Conservation (phyloP, 2,329 filamentous ascomycete genomes). For the Colletotrichum sp. region DNA sequence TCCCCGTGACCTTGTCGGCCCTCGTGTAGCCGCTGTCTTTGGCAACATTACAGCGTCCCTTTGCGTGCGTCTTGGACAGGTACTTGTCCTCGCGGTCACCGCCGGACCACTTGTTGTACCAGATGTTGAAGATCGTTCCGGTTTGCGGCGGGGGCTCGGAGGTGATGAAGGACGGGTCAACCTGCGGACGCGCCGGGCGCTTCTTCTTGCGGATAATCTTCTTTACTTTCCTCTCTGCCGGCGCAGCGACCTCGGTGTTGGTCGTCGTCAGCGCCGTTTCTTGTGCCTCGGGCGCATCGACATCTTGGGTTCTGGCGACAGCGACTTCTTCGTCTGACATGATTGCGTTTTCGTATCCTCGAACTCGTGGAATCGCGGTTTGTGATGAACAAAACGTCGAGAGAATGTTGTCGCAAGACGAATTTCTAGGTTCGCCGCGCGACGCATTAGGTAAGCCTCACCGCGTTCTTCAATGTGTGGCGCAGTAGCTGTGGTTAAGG, state of each 20-base stretch:
- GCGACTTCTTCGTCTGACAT: constrained; percentile 19
- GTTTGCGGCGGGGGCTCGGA: constrained; percentile 90
- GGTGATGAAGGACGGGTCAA: constrained; percentile 83
- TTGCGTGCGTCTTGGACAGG: constrained; percentile 80
- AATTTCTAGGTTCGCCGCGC: not conserved
- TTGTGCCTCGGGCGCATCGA: not conserved
- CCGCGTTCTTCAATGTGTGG: constrained; percentile 9
- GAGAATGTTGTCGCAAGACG: not conserved
- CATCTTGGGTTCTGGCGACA: not conserved
- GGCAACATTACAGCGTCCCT: constrained; percentile 84
- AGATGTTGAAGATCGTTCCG: constrained; percentile 96
- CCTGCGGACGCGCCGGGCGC: constrained; percentile 86
- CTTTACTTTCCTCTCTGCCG: constrained; percentile 72
- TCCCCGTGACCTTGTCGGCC: constrained; percentile 77
- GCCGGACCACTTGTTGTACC: constrained; percentile 99
- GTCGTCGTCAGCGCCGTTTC: constrained; percentile 34
- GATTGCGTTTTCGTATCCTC: not conserved
- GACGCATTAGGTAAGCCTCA: not conserved
- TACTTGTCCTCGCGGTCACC: constrained; percentile 95
- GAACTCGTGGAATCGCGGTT: not conserved
- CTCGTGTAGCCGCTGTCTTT: constrained; percentile 80
- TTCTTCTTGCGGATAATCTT: constrained; percentile 93
- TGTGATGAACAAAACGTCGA: not conserved
- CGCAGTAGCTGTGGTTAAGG: not conserved
- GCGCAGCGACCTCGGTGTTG: constrained; percentile 49